These are phyloP conservation scores for Isabelozyma heimii DNA, from an alignment of 805 yeast genomes.

Conservation along the genomic window DNA sequence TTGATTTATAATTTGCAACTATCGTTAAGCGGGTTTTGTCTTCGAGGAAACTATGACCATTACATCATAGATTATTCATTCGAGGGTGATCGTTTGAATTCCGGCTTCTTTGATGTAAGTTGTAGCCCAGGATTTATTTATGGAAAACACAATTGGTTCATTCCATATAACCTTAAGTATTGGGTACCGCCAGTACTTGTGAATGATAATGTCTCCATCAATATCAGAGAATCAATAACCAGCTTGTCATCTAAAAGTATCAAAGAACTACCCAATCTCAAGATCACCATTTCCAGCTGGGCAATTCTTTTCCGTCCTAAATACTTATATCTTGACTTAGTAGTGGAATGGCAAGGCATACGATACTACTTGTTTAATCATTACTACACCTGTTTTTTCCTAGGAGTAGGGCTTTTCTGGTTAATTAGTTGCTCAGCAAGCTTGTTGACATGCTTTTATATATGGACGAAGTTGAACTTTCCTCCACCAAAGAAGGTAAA, in stretches of 20 bases:
- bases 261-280: neutral
- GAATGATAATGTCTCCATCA: slow-evolving; percentile 7
- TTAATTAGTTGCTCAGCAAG: slow-evolving; percentile 26
- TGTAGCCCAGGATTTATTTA: slow-evolving; percentile 32
- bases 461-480: slow-evolving; percentile 13
- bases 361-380: slow-evolving; percentile 39
- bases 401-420: slow-evolving; percentile 42
- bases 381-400: slow-evolving; percentile 24
- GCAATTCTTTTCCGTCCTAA: neutral
- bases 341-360: slow-evolving; percentile 40
- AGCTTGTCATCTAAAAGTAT: neutral
- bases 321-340: slow-evolving; percentile 12
- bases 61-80: neutral
- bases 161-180: slow-evolving; percentile 35
- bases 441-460: slow-evolving; percentile 18
- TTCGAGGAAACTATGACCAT: neutral
- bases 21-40: neutral
- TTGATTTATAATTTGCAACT: neutral
- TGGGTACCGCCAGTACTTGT: slow-evolving; percentile 36
- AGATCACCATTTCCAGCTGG: neutral
- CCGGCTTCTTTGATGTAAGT: slow-evolving; percentile 8
- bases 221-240: neutral
- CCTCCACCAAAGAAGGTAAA: neutral
- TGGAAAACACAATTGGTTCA: slow-evolving; percentile 24
- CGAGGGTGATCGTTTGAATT: neutral